Conservation (phyloP, 495 filamentous ascomycete species). For the Penicillium malachiteum region DNA sequence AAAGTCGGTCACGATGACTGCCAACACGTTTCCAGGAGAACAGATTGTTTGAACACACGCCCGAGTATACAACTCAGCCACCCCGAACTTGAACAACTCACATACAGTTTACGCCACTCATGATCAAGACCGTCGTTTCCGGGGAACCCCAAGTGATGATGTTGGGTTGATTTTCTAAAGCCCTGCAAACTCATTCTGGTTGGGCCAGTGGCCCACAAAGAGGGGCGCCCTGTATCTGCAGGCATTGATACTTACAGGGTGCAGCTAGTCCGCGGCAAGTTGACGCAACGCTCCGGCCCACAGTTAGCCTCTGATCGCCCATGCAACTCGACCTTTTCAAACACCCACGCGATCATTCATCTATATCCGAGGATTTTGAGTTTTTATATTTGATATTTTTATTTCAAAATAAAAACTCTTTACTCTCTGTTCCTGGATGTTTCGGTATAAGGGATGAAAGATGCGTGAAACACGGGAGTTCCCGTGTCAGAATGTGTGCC, state of each 20-base stretch:
- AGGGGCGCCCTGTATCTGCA: neutral
- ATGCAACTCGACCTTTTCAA: slow-evolving; percentile 4
- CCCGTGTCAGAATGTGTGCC: slow-evolving; percentile 11
- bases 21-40: neutral
- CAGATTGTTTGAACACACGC: neutral
- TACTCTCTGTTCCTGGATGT: neutral
- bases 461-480: slow-evolving; percentile 3
- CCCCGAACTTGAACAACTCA: neutral
- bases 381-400: neutral
- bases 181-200: neutral
- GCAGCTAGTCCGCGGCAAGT: slow-evolving; percentile 3
- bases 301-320: slow-evolving; percentile 2
- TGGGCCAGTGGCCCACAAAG: neutral
- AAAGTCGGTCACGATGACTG: neutral
- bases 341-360: neutral
- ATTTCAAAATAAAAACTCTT: neutral
- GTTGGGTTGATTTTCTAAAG: neutral
- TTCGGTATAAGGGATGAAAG: neutral
- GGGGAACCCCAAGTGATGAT: too few relatives aligned
- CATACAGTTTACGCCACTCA: too few relatives aligned
- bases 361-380: neutral
- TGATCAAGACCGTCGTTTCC: too few relatives aligned
- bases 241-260: neutral
- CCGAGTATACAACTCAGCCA: neutral
- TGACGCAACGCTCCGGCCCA: slow-evolving; percentile 2